Evolutionary conservation across 2,329 filamentous ascomycete genomes (phyloP).

Genomic region (Fusarium veterinarium): DNA sequence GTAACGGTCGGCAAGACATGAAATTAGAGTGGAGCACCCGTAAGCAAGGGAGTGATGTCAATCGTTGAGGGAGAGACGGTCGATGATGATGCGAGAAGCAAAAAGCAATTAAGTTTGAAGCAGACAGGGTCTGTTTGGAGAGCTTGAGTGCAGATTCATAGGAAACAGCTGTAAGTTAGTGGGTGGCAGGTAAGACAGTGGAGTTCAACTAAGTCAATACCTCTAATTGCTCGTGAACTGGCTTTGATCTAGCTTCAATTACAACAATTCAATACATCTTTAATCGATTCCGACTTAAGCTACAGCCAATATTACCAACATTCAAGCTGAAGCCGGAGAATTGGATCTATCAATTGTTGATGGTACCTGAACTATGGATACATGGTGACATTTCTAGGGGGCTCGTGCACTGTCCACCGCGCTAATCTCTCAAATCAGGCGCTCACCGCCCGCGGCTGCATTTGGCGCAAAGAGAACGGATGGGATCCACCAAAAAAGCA

Average conservation of each 20-base stretch:
- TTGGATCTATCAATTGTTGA: not conserved
- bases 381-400: not conserved
- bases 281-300: not conserved
- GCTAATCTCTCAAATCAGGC: conserved; percentile 20
- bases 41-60: conserved; percentile 24
- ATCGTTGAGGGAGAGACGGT: not conserved
- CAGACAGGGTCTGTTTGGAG: not conserved
- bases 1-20: conserved; percentile 31
- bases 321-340: not conserved
- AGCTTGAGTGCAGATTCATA: not conserved
- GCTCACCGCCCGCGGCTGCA: conserved; percentile 45
- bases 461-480: conserved; percentile 22
- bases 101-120: conserved; percentile 16
- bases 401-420: conserved; percentile 8
- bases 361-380: conserved; percentile 3
- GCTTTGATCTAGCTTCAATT: not conserved
- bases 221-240: not conserved
- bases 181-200: not conserved
- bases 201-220: not conserved
- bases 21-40: conserved; percentile 17
- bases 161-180: not conserved
- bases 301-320: not conserved
- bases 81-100: conserved; percentile 18
- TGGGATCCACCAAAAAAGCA: conserved; percentile 38
- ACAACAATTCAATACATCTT: not conserved